Evolutionary conservation across 106 monocot species (phyloP).

Genomic region (Dendrobium huoshanense): DNA sequence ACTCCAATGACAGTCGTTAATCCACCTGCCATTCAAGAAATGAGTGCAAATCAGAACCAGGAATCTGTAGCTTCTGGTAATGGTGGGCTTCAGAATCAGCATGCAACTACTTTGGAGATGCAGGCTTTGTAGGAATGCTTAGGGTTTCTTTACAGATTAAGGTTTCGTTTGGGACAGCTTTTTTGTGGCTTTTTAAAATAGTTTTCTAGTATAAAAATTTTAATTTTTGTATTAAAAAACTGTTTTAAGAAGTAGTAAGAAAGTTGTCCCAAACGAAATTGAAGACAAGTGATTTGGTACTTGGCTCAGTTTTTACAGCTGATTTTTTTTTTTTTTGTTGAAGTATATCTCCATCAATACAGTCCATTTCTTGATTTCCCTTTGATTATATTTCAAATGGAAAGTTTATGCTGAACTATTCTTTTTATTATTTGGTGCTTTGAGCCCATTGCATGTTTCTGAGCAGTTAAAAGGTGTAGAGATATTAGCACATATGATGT

Average conservation of each 20-base stretch:
- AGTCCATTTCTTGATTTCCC: not conserved
- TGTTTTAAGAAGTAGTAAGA: no score
- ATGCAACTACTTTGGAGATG: constrained; percentile 42
- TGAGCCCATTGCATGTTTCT: not conserved
- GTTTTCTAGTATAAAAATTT: no score
- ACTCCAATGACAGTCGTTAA: constrained; percentile 68
- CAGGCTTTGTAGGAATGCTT: constrained; percentile 33
- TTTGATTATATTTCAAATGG: not conserved
- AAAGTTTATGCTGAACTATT: not conserved
- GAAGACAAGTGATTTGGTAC: no score
- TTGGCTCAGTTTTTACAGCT: not conserved
- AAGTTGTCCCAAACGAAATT: no score
- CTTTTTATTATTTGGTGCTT: not conserved
- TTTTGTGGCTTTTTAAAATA: no score
- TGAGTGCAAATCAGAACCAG: constrained; percentile 29
- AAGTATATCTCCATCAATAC: not conserved
- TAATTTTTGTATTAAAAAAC: no score
- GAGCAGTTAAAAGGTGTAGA: not conserved
- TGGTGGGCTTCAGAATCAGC: constrained; percentile 22
- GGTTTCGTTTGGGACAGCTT: no score
- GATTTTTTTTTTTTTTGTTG: not conserved
- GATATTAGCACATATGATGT: no score
- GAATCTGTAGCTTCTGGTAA: constrained; percentile 11
- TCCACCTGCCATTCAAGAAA: constrained; percentile 64
- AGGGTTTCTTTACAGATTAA: not conserved